Conservation (phyloP, 805 yeast genomes). For the Zygosaccharomyces rouxii region DNA sequence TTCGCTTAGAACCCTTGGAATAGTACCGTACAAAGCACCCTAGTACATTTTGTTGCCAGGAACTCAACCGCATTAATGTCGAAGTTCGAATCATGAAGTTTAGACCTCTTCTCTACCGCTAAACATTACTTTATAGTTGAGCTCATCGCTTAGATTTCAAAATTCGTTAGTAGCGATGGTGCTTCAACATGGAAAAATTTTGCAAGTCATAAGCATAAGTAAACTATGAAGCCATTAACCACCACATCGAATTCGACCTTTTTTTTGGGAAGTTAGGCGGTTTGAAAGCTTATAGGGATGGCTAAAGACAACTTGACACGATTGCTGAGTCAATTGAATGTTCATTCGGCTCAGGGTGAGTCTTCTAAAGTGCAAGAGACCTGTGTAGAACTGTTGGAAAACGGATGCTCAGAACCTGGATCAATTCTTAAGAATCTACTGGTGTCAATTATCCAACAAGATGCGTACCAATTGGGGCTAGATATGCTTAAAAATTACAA, state of each 20-base stretch:
- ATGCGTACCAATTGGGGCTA: conserved; percentile 52
- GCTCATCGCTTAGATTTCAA: not conserved
- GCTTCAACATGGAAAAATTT: conserved; percentile 7
- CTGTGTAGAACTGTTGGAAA: conserved; percentile 22
- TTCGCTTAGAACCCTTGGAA: not conserved
- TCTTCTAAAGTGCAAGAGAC: conserved; percentile 28
- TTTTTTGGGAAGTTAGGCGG: not conserved
- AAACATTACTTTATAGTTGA: not conserved
- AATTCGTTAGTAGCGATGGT: conserved; percentile 9
- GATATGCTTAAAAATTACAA: conserved; percentile 39
- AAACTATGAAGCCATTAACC: not conserved
- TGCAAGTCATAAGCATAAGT: not conserved
- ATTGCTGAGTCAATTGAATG: conserved; percentile 27
- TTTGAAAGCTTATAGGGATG: conserved; percentile 14
- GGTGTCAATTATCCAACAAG: conserved; percentile 61
- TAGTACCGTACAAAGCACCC: conserved; percentile 5
- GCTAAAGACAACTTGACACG: conserved; percentile 24
- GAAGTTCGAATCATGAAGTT: not conserved
- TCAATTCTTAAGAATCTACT: conserved; percentile 42
- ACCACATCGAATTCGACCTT: not conserved
- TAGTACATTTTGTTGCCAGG: not conserved
- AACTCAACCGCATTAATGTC: not conserved
- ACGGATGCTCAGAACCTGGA: conserved; percentile 21
- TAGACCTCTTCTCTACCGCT: not conserved
- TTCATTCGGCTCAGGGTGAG: conserved; percentile 30